Conservation (phyloP, 257 asterid genomes). For the Solanum sparsipilum region DNA sequence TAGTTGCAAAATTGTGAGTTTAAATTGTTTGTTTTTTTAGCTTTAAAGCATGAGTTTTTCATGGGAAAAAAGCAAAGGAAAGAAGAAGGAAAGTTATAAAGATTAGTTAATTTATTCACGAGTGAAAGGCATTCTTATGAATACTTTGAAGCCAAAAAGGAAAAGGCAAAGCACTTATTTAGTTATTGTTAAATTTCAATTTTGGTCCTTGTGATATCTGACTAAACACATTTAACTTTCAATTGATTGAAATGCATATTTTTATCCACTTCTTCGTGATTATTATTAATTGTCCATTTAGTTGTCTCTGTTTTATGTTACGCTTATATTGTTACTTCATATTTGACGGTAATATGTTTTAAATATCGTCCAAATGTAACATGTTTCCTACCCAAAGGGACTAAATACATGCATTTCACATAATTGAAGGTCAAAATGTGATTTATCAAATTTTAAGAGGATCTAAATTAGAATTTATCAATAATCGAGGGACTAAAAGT, state of each 20-base stretch:
- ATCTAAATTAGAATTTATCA: not conserved
- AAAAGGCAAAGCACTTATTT: not conserved
- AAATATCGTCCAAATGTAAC: not conserved
- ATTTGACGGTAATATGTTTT: not conserved
- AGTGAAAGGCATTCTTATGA: conserved; percentile 8
- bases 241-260: not conserved
- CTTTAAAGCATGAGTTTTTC: conserved; percentile 8
- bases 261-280: not conserved
- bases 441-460: not conserved
- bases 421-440: not conserved
- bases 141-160: not conserved
- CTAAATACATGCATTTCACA: not conserved
- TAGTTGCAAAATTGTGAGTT: not conserved
- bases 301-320: not conserved
- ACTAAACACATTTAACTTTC: not conserved
- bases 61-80: conserved; percentile 11
- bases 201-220: not conserved
- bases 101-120: conserved; percentile 12
- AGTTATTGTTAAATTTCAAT: not conserved
- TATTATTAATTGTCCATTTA: not conserved
- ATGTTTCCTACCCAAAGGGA: not conserved
- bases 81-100: conserved; percentile 11
- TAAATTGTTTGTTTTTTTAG: not conserved
- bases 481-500: not conserved
- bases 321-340: not conserved